Conservation (phyloP, 441 rosid genomes). For the Pelargonium australe region DNA sequence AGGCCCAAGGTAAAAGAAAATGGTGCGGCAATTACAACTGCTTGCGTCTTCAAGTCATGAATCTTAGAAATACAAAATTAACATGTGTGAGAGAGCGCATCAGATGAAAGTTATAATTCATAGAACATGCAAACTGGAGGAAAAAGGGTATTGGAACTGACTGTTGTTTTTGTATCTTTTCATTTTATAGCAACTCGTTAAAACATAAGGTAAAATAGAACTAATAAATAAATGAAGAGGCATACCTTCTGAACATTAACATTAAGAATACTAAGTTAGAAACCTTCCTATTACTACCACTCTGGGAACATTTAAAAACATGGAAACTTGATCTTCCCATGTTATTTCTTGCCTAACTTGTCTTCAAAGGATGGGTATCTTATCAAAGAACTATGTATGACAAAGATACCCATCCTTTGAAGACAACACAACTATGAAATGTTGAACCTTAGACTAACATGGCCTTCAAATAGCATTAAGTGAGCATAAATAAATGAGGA, state of each 20-base stretch:
- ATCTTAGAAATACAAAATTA: slow-evolving; percentile 37
- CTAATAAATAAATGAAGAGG: not conserved
- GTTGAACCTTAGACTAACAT: not conserved
- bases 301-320: not conserved
- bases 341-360: not conserved
- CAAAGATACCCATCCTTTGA: no score
- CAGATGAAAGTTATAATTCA: not conserved
- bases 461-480: not conserved
- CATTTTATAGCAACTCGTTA: not conserved
- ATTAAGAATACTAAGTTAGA: not conserved
- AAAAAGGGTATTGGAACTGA: not conserved
- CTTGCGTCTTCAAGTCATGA: slow-evolving; percentile 53
- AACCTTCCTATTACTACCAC: not conserved
- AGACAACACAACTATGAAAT: not conserved
- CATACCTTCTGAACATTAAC: not conserved
- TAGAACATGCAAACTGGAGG: not conserved
- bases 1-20: slow-evolving; percentile 69
- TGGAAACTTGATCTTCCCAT: not conserved
- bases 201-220: not conserved
- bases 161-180: not conserved
- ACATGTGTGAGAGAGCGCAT: slow-evolving; percentile 3
- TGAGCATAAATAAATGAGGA: not conserved
- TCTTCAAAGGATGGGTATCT: not conserved
- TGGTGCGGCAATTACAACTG: slow-evolving; percentile 71
- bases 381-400: not conserved